Base-by-base conservation (phyloP, 441 rosid genomes). In the Gossypium laxum region DNA sequence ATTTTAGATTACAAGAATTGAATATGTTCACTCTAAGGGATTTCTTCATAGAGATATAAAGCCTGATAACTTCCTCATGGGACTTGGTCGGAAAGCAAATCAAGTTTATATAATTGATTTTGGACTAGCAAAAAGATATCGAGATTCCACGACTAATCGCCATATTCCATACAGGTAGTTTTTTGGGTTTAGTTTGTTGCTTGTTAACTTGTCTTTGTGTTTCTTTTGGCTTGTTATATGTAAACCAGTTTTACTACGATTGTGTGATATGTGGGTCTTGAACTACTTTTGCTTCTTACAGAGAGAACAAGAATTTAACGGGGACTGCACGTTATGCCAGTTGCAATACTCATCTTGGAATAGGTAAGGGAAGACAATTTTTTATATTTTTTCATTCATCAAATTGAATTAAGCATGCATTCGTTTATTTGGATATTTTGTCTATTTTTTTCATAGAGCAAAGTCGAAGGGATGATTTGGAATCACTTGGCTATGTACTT, bases 61-160 rank as follows among this genome's bases (percentile, higher is more conserved):
- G 67, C 98, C 98, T 0, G 98, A 91, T 83, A 91, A 93, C 85
- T 93, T 88, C 47, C 92, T 93, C 60, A 93, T 93, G 97, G 98
- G 97, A 54, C 87, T 91, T 32, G 94, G 94, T 10, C 85, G 92
- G 11, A 91, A 90, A 83, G 98, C 98, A 26, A 90, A 89, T 82
- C 97, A 93, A 87, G 93, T 88, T 62, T 85, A 86, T 70, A 69
- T 86, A 30, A 88, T 88, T 56, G 89, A 88, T 79, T 88, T 84
- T 76, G 91, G 93, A 72, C 91, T 86, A 77, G 91, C 93, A 54
- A 88, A 88, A 80, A 83, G 91, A 81, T 88, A 88, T 56, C 83
- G 89, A 15, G 93, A 87, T 68, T 76, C 93, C 67, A 71, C 78
- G 71, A 84, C 93, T 65, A 83, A 86, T 65, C 86, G 88, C 41